These are phyloP conservation scores for Sextonia rubra DNA, from an alignment of 164 flowering plant species.

Conservation along the genomic window DNA sequence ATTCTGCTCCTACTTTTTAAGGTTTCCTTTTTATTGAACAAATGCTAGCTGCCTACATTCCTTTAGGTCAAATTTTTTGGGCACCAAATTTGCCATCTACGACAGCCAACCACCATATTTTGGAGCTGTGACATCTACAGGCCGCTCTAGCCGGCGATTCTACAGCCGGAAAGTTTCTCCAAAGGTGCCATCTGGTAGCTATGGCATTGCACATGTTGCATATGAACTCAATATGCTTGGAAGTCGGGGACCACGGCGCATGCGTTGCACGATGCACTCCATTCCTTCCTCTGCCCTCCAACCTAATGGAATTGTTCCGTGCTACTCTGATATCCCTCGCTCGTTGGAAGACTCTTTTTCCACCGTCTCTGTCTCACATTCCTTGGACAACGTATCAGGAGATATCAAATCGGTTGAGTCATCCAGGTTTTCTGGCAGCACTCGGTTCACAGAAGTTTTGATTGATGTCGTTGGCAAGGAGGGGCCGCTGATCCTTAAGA, in stretches of 20 bases:
- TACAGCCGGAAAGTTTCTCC: constrained; percentile 45
- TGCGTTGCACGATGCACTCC: constrained; percentile 70
- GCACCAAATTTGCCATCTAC: constrained; percentile 18
- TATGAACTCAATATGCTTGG: constrained; percentile 76
- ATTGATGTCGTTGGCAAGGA: constrained; percentile 18
- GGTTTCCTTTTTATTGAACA: neutral
- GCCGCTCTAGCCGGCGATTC: constrained; percentile 6
- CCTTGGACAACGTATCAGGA: constrained; percentile 1
- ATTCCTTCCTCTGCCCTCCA: constrained; percentile 56
- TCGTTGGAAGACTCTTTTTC: constrained; percentile 15
- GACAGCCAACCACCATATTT: constrained; percentile 19
- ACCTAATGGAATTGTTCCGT: constrained; percentile 38
- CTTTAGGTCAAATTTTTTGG: constrained; percentile 20
- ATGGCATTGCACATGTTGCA: constrained; percentile 56
- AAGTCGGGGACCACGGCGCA: constrained; percentile 68
- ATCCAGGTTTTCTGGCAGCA: constrained; percentile 13
- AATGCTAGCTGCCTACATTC: too few relatives aligned
- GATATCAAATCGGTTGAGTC: constrained; percentile 1
- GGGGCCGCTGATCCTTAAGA: constrained; percentile 42
- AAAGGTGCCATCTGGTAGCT: constrained; percentile 56
- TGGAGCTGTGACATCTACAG: constrained; percentile 14
- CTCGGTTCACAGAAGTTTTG: constrained; percentile 12
- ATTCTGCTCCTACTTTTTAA: neutral
- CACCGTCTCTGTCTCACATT: constrained; percentile 11
- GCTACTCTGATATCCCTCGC: constrained; percentile 4